A percentile compares a stretch with the other conserved stretches of the same genome.
phyloP scores from a whole-genome alignment of 139 green algal species.

The Chlorella sorokiniana region DNA sequence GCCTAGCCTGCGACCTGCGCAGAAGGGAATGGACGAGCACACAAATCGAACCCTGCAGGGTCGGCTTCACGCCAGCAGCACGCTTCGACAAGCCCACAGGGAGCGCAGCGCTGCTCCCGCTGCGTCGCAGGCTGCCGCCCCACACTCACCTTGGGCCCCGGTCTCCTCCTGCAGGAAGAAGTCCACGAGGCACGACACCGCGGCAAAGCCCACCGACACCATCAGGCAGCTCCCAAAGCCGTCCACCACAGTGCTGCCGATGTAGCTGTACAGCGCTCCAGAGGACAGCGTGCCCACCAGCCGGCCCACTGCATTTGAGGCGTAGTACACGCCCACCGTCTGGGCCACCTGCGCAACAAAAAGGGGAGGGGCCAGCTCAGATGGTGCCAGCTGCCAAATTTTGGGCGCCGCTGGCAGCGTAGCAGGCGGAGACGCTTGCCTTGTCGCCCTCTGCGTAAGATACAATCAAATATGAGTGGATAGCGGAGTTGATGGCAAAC shows the following conservation, averaged over 20 bases:
- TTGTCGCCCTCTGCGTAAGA: slow-evolving; percentile 77
- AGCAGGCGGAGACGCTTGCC: too few species aligned
- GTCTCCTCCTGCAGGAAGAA: slow-evolving; percentile 52
- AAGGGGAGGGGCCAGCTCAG: background rate
- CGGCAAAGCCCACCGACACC: slow-evolving; percentile 63
- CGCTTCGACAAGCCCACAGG: background rate
- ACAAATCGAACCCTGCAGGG: too few species aligned
- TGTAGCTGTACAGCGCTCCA: slow-evolving; percentile 78
- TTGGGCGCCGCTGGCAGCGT: too few species aligned
- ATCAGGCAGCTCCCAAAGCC: slow-evolving; percentile 85
- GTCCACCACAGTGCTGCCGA: slow-evolving; percentile 50
- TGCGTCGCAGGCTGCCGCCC: too few species aligned
- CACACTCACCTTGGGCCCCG: background rate
- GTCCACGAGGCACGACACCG: slow-evolving; percentile 44
- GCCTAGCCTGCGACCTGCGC: too few species aligned
- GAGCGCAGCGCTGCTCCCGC: background rate
- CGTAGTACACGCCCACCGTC: slow-evolving; percentile 90
- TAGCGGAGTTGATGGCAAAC: slow-evolving; percentile 85
- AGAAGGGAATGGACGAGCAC: too few species aligned
- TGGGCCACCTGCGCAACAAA: slow-evolving; percentile 60
- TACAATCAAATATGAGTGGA: slow-evolving; percentile 88
- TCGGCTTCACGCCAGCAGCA: too few species aligned
- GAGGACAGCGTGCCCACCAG: slow-evolving; percentile 78
- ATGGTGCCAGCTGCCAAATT: too few species aligned
- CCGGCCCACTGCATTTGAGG: slow-evolving; percentile 79